phyloP scores from a whole-genome alignment of 768 basidiomycete genomes.

The Boletales sp. region DNA sequence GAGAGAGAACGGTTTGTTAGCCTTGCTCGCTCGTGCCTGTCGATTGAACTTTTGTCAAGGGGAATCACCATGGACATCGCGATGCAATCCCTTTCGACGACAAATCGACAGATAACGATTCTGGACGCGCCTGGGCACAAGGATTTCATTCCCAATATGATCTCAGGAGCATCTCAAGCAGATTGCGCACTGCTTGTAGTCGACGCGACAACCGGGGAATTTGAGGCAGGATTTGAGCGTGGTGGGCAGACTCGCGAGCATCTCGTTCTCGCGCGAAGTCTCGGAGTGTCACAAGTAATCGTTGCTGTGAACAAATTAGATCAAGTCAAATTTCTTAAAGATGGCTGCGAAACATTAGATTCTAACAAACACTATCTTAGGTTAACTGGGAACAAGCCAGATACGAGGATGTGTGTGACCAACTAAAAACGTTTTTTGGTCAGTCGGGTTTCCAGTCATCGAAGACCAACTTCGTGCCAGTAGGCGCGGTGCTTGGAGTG shows the following conservation, averaged over 20 bases:
- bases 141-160: conserved; percentile 99
- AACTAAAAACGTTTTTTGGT: conserved; percentile 74
- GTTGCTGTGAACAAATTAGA: conserved; percentile 97
- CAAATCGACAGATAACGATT: conserved; percentile 80
- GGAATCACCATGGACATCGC: conserved; percentile 99
- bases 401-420: conserved; percentile 78
- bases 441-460: conserved; percentile 83
- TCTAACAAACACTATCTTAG: conserved; percentile 37
- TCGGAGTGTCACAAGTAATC: conserved; percentile 88
- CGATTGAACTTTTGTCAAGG: conserved; percentile 38
- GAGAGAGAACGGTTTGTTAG: conserved; percentile 80
- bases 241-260: conserved; percentile 97
- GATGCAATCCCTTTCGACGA: conserved; percentile 70
- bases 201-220: conserved; percentile 86
- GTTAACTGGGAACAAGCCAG: conserved; percentile 84
- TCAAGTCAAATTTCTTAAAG: conserved; percentile 47
- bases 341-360: not conserved
- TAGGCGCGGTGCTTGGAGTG: conserved; percentile 86
- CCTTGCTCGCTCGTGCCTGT: not conserved
- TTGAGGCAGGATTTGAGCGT: conserved; percentile 91
- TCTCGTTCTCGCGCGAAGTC: conserved; percentile 82
- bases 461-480: conserved; percentile 83
- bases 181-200: conserved; percentile 94
- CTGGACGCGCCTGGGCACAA: conserved; percentile 96
- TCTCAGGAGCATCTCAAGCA: conserved; percentile 95